These are phyloP conservation scores for Calonectria fujianensis DNA, from an alignment of 2,329 filamentous ascomycete genomes.

Conservation along the genomic window DNA sequence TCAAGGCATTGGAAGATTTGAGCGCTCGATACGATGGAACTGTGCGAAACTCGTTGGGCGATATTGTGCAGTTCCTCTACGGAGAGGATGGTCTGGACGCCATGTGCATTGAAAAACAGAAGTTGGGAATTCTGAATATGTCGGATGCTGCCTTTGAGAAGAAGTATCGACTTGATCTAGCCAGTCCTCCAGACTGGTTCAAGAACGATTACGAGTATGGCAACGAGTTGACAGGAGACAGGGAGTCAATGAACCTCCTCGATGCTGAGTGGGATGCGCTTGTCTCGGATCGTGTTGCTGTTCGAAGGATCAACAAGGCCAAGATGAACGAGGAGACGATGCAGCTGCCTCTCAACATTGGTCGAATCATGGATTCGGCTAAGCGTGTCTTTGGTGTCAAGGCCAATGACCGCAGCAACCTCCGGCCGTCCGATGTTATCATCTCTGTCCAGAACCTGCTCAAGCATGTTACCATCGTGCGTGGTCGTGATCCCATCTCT, in stretches of 20 bases:
- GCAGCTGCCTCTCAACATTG: slow-evolving; percentile 94
- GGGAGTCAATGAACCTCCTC: slow-evolving; percentile 89
- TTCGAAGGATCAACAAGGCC: slow-evolving; percentile 80
- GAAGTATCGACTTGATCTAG: slow-evolving; percentile 88
- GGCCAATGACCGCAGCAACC: slow-evolving; percentile 88
- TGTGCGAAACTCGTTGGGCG: slow-evolving; percentile 95
- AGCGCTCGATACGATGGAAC: slow-evolving; percentile 99
- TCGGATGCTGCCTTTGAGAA: slow-evolving; percentile 86
- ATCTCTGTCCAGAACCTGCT: slow-evolving; percentile 85
- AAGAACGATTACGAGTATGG: slow-evolving; percentile 80
- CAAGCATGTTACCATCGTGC: slow-evolving; percentile 87
- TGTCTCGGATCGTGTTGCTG: slow-evolving; percentile 81
- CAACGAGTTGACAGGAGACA: slow-evolving; percentile 89
- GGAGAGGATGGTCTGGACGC: slow-evolving; percentile 98
- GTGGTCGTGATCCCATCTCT: slow-evolving; percentile 88
- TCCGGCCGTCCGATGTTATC: slow-evolving; percentile 92
- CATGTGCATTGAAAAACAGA: slow-evolving; percentile 94
- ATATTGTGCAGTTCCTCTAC: slow-evolving; percentile 97
- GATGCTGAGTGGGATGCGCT: slow-evolving; percentile 93
- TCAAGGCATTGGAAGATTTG: slow-evolving; percentile 98
- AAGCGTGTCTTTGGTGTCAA: slow-evolving; percentile 94
- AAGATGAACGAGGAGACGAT: slow-evolving; percentile 89
- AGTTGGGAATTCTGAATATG: slow-evolving; percentile 89
- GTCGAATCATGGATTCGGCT: slow-evolving; percentile 92
- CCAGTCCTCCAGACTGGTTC: slow-evolving; percentile 76